Base-by-base conservation (phyloP, 441 rosid genomes). In the Pelargonium fulgidum region DNA sequence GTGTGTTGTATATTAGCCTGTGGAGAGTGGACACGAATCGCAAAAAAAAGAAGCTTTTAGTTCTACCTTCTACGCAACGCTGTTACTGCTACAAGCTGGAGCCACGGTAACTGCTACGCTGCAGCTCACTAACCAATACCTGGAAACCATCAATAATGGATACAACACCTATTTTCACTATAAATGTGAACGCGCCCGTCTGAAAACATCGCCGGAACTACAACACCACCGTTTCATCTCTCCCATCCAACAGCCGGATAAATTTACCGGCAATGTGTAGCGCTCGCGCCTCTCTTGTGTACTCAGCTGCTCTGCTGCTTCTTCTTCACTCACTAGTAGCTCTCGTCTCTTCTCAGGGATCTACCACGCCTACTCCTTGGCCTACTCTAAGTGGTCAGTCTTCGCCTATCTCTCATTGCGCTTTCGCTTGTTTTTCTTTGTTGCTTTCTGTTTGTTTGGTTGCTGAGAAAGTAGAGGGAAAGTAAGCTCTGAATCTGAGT, bases 341-440 rank as follows among this genome's bases (percentile, higher is more conserved):
- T 78, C 75, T 76, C 42, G 85, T 86, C 75, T 76, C 78, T 64
- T 92, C 89, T 85, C 89, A 83, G 82, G 79, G 87, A 88, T 84
- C 97, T 81, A 64, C 74, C 47, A 17, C 67, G 14, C 75, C 73
- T 62, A 69, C 44, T 59, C 54, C 39, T 20, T 91, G 92, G 94
- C 74, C 72, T 48, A 91, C 97, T 17, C 86, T 88, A 41, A 76
- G 29, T 45, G 94, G 97, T 87, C 39, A 56, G 64, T 67, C 2
- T 13, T 72, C 64, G 1, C 54, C 65, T 73, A 39, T 39, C 9
- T 39, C 42, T 39, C 42, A 64, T 42, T 33, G 22, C 39, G 62
- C 62, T 59, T 54, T 72, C 20, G n/a, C 70, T 45, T 67, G 47
- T 12, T 17, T 19, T 67, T 11, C 2, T 7, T 24, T 7, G 65